Percentiles rank a stretch among this genome's conserved stretches.
These are phyloP conservation scores for Dipteronia sinensis DNA, from an alignment of 345 rosid species.

Conservation along the genomic window DNA sequence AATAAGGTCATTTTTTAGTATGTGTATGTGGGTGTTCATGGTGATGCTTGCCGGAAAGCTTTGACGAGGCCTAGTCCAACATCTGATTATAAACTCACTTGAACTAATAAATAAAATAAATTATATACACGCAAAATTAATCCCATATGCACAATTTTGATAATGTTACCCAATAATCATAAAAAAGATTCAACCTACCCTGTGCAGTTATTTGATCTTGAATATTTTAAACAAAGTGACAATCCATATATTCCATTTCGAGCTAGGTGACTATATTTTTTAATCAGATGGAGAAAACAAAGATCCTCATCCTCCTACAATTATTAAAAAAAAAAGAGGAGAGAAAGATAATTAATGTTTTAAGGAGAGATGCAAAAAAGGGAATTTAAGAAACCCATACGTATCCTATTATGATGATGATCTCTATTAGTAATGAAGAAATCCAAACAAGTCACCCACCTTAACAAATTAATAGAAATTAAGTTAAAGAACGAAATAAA, in stretches of 20 bases:
- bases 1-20: neutral
- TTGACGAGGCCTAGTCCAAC: neutral
- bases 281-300: too few relatives aligned
- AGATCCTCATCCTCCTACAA: neutral
- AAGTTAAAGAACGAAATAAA: conserved; percentile 19
- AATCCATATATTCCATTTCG: neutral
- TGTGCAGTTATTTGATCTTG: neutral
- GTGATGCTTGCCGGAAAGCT: neutral
- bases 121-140: neutral
- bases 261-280: too few relatives aligned
- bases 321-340: too few relatives aligned
- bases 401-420: conserved; percentile 29
- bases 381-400: conserved; percentile 24
- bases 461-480: conserved; percentile 29
- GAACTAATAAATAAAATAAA: neutral
- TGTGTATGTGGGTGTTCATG: neutral
- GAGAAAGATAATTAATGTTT: neutral
- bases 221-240: neutral
- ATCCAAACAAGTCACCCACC: conserved; percentile 47
- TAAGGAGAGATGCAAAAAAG: neutral
- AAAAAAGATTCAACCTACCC: neutral
- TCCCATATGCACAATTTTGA: neutral
- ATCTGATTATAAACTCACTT: neutral
- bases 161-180: neutral
- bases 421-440: conserved; percentile 47